These are phyloP conservation scores for Amaranthus palmeri DNA, from an alignment of 148 eudicot species.

Conservation along the genomic window DNA sequence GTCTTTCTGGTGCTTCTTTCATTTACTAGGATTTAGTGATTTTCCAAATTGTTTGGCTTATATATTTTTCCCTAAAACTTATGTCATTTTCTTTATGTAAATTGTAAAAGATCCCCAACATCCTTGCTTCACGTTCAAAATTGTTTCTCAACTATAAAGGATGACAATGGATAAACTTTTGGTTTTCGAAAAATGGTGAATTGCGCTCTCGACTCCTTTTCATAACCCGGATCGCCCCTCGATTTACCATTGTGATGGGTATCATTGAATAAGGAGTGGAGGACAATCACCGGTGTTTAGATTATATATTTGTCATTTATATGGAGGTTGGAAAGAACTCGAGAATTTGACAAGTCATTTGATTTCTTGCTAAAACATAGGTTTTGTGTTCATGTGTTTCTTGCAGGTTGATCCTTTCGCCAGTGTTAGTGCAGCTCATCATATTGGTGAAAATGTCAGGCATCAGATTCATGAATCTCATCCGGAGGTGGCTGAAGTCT, in stretches of 20 bases:
- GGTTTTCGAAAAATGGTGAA: no score
- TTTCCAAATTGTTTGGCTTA: not conserved
- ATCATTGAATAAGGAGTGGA: no score
- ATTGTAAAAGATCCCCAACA: not conserved
- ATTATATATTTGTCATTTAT: no score
- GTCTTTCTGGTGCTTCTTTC: slow-evolving; percentile 5
- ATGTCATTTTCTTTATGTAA: not conserved
- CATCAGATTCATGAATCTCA: slow-evolving; percentile 57
- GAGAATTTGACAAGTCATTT: no score
- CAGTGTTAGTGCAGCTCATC: slow-evolving; percentile 93
- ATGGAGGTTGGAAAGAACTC: no score
- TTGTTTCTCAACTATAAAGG: not conserved
- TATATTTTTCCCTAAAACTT: not conserved
- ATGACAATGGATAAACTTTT: not conserved
- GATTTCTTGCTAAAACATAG: no score
- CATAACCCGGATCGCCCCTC: no score
- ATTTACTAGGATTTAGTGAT: not conserved
- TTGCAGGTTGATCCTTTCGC: slow-evolving; percentile 91
- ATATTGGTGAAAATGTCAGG: slow-evolving; percentile 85
- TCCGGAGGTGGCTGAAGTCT: slow-evolving; percentile 91
- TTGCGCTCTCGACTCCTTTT: no score
- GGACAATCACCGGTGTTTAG: no score
- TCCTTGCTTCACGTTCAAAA: not conserved
- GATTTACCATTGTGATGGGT: no score
- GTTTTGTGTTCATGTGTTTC: slow-evolving; percentile 14